These are phyloP conservation scores for Trypanosoma congolense DNA, from an alignment of 208 protist genomes.

Conservation along the genomic window DNA sequence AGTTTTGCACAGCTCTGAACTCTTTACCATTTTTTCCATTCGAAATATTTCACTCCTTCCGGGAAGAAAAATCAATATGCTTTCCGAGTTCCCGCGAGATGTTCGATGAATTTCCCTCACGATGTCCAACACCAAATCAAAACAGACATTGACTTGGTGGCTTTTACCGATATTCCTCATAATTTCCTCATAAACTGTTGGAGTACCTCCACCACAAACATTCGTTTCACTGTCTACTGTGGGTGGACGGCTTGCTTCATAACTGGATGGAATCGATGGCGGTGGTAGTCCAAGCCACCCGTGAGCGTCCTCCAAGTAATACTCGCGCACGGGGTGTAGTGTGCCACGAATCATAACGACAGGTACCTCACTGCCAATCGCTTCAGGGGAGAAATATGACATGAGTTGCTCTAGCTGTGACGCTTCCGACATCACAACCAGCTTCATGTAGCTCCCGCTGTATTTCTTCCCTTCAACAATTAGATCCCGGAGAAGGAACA, in stretches of 20 bases:
- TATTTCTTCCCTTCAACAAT: constrained; percentile 45
- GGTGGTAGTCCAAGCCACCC: constrained; percentile 29
- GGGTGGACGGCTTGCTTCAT: constrained; percentile 8
- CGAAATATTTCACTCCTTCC: constrained; percentile 86
- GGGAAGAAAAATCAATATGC: constrained; percentile 87
- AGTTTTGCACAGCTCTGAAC: constrained; percentile 31
- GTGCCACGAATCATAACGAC: constrained; percentile 84
- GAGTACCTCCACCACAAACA: constrained; percentile 5
- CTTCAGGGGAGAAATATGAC: constrained; percentile 56
- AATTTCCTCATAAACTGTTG: constrained; percentile 51
- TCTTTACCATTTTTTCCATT: constrained; percentile 47
- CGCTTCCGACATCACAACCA: constrained; percentile 97
- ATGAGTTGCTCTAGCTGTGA: constrained; percentile 71
- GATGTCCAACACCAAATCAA: constrained; percentile 61
- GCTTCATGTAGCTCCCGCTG: constrained; percentile 75
- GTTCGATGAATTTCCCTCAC: constrained; percentile 53
- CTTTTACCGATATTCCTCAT: constrained; percentile 48
- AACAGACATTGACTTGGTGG: constrained; percentile 61
- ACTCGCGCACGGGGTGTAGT: constrained; percentile 78
- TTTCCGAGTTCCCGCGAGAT: constrained; percentile 38
- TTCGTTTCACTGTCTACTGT: constrained; percentile 8
- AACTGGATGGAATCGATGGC: constrained; percentile 34
- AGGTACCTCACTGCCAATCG: constrained; percentile 25
- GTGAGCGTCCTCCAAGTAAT: constrained; percentile 85
- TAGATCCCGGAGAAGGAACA: constrained; percentile 70